phyloP scores from a whole-genome alignment of 805 yeast genomes.

The Tetrapisispora arboricola region DNA sequence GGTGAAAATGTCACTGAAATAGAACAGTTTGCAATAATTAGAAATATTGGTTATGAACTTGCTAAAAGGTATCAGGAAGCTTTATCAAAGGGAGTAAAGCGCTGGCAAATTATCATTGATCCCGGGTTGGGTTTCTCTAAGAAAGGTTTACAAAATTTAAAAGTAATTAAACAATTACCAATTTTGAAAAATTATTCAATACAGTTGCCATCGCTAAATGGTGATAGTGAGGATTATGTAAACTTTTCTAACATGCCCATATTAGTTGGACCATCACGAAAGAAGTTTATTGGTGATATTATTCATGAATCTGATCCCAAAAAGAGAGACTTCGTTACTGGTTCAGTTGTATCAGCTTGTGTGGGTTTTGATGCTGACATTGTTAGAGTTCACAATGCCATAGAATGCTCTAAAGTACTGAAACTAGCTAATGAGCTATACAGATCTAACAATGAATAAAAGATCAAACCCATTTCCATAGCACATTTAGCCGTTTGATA shows the following conservation, averaged over 20 bases:
- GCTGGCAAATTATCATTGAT: conserved; percentile 89
- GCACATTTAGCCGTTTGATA: too few species aligned
- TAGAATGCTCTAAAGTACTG: conserved; percentile 43
- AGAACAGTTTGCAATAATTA: conserved; percentile 33
- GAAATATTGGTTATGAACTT: conserved; percentile 58
- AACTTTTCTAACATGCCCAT: conserved; percentile 43
- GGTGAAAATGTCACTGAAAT: conserved; percentile 9
- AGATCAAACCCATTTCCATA: too few species aligned
- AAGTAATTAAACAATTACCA: conserved; percentile 43
- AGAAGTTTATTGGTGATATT: conserved; percentile 70
- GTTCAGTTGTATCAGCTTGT: conserved; percentile 63
- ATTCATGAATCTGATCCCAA: conserved; percentile 47
- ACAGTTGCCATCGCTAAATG: background rate
- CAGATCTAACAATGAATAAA: background rate
- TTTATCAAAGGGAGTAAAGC: conserved; percentile 48
- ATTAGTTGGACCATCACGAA: conserved; percentile 81
- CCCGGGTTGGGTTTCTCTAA: conserved; percentile 99
- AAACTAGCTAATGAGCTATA: conserved; percentile 58
- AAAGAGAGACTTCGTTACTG: conserved; percentile 68
- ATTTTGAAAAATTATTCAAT: conserved; percentile 39
- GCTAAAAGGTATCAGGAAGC: conserved; percentile 47
- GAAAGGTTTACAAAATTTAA: conserved; percentile 55
- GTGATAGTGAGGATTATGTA: conserved; percentile 13
- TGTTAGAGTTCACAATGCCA: conserved; percentile 81
- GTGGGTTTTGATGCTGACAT: conserved; percentile 67